These are phyloP conservation scores for Claviceps pazoutovae DNA, from an alignment of 2,329 filamentous ascomycete genomes.

Conservation along the genomic window DNA sequence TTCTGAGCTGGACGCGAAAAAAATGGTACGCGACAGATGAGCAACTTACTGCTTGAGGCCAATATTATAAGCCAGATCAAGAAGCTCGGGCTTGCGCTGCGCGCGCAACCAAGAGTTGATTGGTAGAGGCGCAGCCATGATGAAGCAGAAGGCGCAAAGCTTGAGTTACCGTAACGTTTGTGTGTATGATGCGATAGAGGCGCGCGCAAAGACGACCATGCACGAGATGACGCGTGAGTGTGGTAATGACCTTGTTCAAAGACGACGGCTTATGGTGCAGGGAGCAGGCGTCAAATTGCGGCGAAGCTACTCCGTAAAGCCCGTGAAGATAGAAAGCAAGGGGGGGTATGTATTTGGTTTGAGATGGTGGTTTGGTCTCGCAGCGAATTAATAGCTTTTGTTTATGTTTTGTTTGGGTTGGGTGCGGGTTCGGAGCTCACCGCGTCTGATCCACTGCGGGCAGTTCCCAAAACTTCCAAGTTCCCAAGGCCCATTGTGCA, in stretches of 20 bases:
- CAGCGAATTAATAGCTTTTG: neutral
- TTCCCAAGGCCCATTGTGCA: too few species aligned
- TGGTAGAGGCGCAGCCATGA: conserved; percentile 13
- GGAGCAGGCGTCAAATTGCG: neutral
- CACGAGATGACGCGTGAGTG: neutral
- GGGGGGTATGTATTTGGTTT: neutral
- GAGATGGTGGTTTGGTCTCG: neutral
- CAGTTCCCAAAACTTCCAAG: too few species aligned
- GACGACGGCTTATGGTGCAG: too few species aligned
- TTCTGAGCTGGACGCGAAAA: neutral
- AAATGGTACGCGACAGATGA: conserved; percentile 4
- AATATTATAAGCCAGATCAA: conserved; percentile 57
- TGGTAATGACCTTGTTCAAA: too few species aligned
- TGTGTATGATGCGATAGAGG: neutral
- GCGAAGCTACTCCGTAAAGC: neutral
- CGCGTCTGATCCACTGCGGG: neutral
- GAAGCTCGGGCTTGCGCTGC: conserved; percentile 71
- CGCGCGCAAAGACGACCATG: neutral
- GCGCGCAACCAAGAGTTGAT: conserved; percentile 60
- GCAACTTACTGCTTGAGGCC: conserved; percentile 57
- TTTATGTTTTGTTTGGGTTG: conserved; percentile 8
- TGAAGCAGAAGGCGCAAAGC: conserved; percentile 1
- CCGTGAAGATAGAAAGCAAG: neutral
- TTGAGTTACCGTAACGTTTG: neutral
- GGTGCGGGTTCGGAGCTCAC: neutral